Evolutionary conservation across 371 early-diverging fungal species (phyloP), one percentile per base, ranked within the genome.

Genomic region (Lichtheimia ramosa): DNA sequence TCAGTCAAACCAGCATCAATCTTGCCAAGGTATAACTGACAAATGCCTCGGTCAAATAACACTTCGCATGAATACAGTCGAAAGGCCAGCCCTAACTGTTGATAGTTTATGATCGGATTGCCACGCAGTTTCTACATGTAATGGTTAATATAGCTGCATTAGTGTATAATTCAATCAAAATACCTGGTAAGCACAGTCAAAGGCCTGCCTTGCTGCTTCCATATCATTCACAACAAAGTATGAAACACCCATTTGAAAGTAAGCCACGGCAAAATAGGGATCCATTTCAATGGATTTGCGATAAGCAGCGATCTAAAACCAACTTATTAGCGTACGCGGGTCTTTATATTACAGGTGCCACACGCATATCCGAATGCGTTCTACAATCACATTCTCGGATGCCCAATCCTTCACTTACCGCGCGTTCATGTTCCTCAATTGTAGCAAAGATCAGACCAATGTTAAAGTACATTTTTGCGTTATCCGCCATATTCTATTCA

Each of bases 401-500:
- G 40, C 54, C 54, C 27, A 52, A 52, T 52, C 28, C 28, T 39
- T 28, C 16, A 69, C 84, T 85, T 89, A 92, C 95, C 61, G 96
- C 96, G 59, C 83, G 86, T 39, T 89, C 84, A 71, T 90, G 84
- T 65, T 93, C 84, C 24, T 87, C 87, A 48, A 89, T 66, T 18
- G 88, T 85, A 12, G 90, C 83, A 52, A 87, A 86, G 50, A 92
- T 87, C 56, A 93, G 82, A 8, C 93, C 97, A 70, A 96, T 92
- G 71, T 97, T 97, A 73, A 95, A 97, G 78, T 94, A 92, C 61
- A 96, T 93, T 75, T 95, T 96, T 41, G 96, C 89, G 24, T 87
- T 87, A 67, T 95, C 94, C 24, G 94, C 95, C 58, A 96, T 93
- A 34, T 82, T 75, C 93, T 94, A 39, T 51, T 23, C 39, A 40